Base-by-base conservation (phyloP, 306 rosid genomes). In the Prunus mira region DNA sequence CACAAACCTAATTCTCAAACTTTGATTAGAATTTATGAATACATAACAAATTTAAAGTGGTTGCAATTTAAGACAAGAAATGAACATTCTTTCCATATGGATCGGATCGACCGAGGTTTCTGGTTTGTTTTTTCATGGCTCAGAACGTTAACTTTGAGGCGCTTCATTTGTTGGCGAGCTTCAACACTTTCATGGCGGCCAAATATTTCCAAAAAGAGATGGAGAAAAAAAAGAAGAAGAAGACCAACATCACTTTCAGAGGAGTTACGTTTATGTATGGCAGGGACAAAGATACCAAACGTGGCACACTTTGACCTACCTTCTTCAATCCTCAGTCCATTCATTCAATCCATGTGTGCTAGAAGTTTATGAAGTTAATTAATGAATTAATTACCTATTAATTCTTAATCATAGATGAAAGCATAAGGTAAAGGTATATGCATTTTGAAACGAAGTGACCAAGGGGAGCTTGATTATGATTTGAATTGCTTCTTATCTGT, bases 111-210 rank as follows among this genome's bases (percentile, higher is more conserved):
- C 77, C 77, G 69, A 73, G 77, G 76, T 43, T 57, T 15, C 24
- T 72, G 24, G 43, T 57, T 72, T 41, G 41, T 57, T 24, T 28
- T 58, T 72, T 58, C 61, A 24, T 25, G 24, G 52, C 19, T 9
- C 65, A 38, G 28, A 73, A 25, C 77, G 77, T 22, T 61, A 51
- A 43, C 28, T 45, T 60, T 73, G 69, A 73, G 77, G 47, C 18
- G 58, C 47, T 11, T 25, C 1, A 20, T 46, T 73, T 61, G 77
- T 73, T 73, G 28, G 51, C 67, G 24, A 24, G 56, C 67, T 41
- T 72, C 76, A 57, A 57, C 38, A 18, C 43, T 41, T 38, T 22
- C 25, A 38, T 15, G 25, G 12, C 58, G 67, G 76, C 67, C 67
- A 28, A 30, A 63, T 63, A 15, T 63, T 63, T 63, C 45, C 45